These are phyloP conservation scores for Rosellinia necatrix DNA, from an alignment of 2,329 filamentous ascomycete species.

Conservation along the genomic window DNA sequence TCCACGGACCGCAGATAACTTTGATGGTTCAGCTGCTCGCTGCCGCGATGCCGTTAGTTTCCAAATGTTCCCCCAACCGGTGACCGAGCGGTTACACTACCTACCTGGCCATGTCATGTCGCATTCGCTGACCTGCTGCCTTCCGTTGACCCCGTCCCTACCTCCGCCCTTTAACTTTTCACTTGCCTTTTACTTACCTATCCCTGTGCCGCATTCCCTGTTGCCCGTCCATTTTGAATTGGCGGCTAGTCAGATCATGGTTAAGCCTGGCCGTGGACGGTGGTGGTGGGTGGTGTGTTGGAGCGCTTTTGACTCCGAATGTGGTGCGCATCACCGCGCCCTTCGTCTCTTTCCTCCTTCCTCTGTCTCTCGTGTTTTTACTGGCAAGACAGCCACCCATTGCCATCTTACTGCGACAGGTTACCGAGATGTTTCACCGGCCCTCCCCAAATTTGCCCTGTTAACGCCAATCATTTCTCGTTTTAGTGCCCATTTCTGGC, in stretches of 20 bases:
- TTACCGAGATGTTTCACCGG: constrained; percentile 12
- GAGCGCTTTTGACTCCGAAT: not conserved
- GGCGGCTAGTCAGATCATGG: constrained; percentile 19
- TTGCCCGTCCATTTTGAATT: not conserved
- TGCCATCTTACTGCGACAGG: constrained; percentile 6
- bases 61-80: constrained; percentile 15
- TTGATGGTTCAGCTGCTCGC: not conserved
- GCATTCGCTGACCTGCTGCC: constrained; percentile 20
- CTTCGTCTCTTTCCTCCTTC: not conserved
- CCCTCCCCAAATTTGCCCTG: constrained; percentile 25
- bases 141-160: constrained; percentile 9
- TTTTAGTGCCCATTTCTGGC: constrained; percentile 12
- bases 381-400: not conserved
- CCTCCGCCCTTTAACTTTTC: not conserved
- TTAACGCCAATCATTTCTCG: constrained; percentile 26
- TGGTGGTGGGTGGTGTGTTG: not conserved
- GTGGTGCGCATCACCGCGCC: not conserved
- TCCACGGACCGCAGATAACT: not conserved
- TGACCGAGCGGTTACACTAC: constrained; percentile 31
- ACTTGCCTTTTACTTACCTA: constrained; percentile 2
- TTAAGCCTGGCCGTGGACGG: constrained; percentile 1
- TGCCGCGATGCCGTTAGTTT: not conserved
- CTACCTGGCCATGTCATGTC: constrained; percentile 23
- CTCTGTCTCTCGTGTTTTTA: not conserved
- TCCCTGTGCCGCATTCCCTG: constrained; percentile 15